phyloP scores from a whole-genome alignment of 192 early-diverging fungal genomes.

The Bifiguratus adelaidae region DNA sequence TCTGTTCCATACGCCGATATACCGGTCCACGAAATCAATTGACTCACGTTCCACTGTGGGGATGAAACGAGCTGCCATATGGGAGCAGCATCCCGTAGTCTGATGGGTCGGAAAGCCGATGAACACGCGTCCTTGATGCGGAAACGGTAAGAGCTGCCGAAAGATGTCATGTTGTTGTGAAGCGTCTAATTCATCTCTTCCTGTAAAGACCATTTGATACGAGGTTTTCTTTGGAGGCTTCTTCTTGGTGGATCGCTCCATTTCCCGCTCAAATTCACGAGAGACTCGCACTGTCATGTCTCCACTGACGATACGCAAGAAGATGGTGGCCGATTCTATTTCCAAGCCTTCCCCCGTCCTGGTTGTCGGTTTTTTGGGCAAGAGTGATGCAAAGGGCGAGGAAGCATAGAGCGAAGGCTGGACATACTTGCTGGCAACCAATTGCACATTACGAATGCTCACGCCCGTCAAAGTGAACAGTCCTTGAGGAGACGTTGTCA shows the following conservation, averaged over 20 bases:
- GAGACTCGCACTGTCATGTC: constrained; percentile 41
- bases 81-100: constrained; percentile 74
- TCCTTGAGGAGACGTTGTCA: constrained; percentile 52
- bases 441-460: constrained; percentile 39
- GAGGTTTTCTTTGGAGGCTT: constrained; percentile 57
- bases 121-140: constrained; percentile 74
- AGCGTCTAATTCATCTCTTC: constrained; percentile 67
- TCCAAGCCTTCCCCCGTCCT: not conserved
- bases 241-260: constrained; percentile 86
- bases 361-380: constrained; percentile 1
- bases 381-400: not conserved
- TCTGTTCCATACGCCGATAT: constrained; percentile 69
- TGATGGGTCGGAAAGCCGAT: constrained; percentile 90
- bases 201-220: constrained; percentile 61
- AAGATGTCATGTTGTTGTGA: constrained; percentile 55
- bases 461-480: constrained; percentile 61
- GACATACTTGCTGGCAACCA: constrained; percentile 32
- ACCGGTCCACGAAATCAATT: constrained; percentile 82
- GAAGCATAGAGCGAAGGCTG: constrained; percentile 9
- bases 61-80: constrained; percentile 74
- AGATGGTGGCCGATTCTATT: constrained; percentile 40
- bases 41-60: constrained; percentile 88
- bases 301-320: constrained; percentile 59
- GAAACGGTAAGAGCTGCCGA: constrained; percentile 57
- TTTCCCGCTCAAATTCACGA: constrained; percentile 46